Evolutionary conservation across 2,329 filamentous ascomycete genomes (phyloP).

Genomic region (Colletotrichum lindemuthianum): DNA sequence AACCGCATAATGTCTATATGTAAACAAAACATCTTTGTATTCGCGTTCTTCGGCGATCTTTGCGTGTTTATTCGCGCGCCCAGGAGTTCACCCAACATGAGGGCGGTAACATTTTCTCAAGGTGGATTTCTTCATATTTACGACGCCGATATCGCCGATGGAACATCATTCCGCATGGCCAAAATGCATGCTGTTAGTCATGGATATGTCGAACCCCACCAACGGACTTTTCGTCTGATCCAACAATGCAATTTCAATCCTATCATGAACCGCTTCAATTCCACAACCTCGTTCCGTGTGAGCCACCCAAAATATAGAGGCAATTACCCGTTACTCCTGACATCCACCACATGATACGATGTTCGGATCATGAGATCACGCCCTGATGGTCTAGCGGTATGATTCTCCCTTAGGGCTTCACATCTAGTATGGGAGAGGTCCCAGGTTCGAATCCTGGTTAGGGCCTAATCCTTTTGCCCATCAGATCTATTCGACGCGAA

Average conservation of each 20-base stretch:
- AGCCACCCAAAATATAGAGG: not conserved
- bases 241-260: not conserved
- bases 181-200: not conserved
- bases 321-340: fast-evolving
- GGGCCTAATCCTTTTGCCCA: not conserved
- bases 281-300: not conserved
- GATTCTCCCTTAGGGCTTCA: not conserved
- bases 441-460: conserved; percentile 3
- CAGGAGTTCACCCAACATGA: not conserved
- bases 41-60: not conserved
- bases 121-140: too few species aligned
- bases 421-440: not conserved
- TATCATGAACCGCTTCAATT: not conserved
- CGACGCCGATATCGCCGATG: not conserved
- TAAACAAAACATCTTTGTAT: not conserved
- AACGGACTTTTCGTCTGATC: not conserved
- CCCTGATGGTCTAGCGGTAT: conserved; percentile 6
- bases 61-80: not conserved
- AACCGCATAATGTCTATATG: conserved; percentile 25
- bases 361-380: not conserved
- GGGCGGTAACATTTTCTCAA: not conserved
- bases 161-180: not conserved
- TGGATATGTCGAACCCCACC: not conserved
- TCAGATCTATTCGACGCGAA: too few species aligned
- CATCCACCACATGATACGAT: not conserved